These are phyloP conservation scores for Corymbia citriodora DNA, from an alignment of 441 rosid species.

Conservation along the genomic window DNA sequence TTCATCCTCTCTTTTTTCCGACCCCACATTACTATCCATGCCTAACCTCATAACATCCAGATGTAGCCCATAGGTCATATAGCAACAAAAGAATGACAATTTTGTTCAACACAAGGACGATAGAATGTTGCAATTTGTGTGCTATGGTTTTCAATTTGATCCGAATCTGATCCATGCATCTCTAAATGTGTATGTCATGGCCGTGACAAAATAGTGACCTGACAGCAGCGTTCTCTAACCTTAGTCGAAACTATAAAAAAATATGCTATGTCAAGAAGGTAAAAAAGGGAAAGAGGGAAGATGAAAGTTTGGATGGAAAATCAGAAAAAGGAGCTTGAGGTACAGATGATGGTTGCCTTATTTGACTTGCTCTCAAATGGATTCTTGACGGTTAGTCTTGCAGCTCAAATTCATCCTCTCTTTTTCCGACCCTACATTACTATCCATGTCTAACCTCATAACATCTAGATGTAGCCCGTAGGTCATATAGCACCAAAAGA, in stretches of 20 bases:
- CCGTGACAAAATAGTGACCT: neutral
- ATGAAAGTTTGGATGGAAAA: neutral
- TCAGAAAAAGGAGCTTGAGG: neutral
- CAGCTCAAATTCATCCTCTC: neutral
- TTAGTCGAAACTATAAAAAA: neutral
- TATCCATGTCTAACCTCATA: neutral
- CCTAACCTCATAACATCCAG: neutral
- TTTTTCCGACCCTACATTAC: neutral
- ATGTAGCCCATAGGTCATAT: neutral
- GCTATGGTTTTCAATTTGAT: neutral
- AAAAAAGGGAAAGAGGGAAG: neutral
- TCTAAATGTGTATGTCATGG: neutral
- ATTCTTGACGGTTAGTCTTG: fast-evolving
- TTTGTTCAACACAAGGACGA: neutral
- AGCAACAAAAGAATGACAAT: neutral
- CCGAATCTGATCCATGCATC: neutral
- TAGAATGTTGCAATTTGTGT: neutral
- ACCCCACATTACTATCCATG: neutral
- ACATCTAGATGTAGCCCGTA: neutral
- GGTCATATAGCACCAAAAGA: neutral
- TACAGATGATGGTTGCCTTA: neutral
- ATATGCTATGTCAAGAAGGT: neutral
- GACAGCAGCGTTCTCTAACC: neutral
- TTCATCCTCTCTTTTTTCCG: neutral
- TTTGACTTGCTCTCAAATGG: neutral